These are phyloP conservation scores for Beta lomatogona DNA, from an alignment of 179 eudicot species.

Conservation along the genomic window DNA sequence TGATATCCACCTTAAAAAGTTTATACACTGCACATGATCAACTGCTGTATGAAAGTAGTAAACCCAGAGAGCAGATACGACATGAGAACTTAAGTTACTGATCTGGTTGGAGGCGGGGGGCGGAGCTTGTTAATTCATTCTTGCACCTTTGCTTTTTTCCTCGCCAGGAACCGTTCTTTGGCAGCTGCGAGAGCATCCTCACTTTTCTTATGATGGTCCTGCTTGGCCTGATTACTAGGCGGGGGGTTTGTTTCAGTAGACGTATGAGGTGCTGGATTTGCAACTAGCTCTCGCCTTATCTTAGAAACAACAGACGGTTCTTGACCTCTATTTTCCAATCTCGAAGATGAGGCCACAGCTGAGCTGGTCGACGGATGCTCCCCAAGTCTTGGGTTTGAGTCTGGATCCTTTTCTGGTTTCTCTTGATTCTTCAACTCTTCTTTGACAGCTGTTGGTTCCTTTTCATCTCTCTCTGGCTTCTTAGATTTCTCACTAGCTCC, in stretches of 20 bases:
- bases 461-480: constrained; percentile 28
- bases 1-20: background rate
- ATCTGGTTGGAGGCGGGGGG: background rate
- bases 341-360: constrained; percentile 29
- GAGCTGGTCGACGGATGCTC: constrained; percentile 33
- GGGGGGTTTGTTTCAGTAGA: constrained; percentile 26
- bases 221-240: constrained; percentile 37
- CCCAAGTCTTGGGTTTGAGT: constrained; percentile 25
- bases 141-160: constrained; percentile 69
- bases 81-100: background rate
- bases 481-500: constrained; percentile 54
- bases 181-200: constrained; percentile 79
- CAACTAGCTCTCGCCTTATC: constrained; percentile 34
- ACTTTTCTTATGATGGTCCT: constrained; percentile 62
- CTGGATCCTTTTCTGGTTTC: constrained; percentile 24
- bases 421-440: constrained; percentile 23
- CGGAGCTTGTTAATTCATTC: background rate
- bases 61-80: background rate
- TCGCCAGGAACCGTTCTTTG: constrained; percentile 76
- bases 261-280: constrained; percentile 31
- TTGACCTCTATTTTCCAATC: constrained; percentile 23
- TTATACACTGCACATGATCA: background rate
- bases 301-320: constrained; percentile 29
- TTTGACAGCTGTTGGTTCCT: constrained; percentile 26
- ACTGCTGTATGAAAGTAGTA: background rate